phyloP scores from a whole-genome alignment of 805 yeast genomes.

The Hanseniaspora vineae region DNA sequence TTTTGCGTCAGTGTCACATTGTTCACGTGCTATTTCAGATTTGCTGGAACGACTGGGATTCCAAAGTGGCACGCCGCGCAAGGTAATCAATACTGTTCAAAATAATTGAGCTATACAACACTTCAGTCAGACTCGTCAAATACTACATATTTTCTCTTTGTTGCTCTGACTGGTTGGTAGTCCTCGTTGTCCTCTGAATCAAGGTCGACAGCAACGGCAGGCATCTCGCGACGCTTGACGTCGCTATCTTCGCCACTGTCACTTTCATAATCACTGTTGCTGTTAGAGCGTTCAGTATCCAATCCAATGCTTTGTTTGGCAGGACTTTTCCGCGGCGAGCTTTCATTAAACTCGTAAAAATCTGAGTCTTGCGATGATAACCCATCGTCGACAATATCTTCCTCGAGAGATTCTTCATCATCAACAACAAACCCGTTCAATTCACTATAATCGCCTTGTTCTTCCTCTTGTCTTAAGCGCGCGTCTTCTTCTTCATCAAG shows the following conservation, averaged over 20 bases:
- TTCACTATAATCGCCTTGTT: constrained; percentile 5
- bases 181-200: constrained; percentile 4
- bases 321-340: constrained; percentile 3
- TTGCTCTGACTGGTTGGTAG: not conserved
- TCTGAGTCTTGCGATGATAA: constrained; percentile 4
- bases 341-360: constrained; percentile 4
- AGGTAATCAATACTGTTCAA: too few species aligned
- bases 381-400: constrained; percentile 1
- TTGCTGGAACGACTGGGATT: too few species aligned
- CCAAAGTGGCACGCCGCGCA: too few species aligned
- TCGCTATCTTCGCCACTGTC: too few species aligned
- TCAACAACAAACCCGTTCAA: constrained; percentile 5
- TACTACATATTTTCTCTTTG: constrained; percentile 13
- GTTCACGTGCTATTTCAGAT: too few species aligned
- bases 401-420: constrained; percentile 2
- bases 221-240: too few species aligned
- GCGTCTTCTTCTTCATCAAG: constrained; percentile 4
- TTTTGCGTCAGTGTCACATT: too few species aligned
- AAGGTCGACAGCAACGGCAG: constrained; percentile 1
- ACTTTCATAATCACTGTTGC: too few species aligned
- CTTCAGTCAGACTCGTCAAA: constrained; percentile 19
- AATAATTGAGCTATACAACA: too few species aligned
- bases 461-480: constrained; percentile 2
- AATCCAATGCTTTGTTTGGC: not conserved
- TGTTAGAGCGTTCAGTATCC: too few species aligned